Conservation (phyloP, 208 protist genomes). For the Trypanosoma scelopori region DNA sequence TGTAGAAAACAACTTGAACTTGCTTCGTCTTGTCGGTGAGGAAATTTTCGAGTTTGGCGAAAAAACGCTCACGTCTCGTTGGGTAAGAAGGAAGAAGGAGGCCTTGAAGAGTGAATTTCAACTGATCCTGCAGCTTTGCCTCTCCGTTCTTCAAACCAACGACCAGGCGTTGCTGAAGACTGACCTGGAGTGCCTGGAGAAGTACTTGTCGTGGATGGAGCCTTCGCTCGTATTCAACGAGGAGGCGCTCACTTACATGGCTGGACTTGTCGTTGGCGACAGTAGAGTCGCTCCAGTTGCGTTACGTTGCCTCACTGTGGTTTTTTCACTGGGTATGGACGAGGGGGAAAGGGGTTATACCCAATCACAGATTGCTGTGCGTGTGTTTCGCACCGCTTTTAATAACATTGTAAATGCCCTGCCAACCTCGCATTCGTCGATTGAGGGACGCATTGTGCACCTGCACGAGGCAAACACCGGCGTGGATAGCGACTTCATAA, state of each 20-base stretch:
- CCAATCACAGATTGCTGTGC: slow-evolving; percentile 59
- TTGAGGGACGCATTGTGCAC: slow-evolving; percentile 55
- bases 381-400: slow-evolving; percentile 67
- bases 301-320: slow-evolving; percentile 72
- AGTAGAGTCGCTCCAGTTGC: slow-evolving; percentile 42
- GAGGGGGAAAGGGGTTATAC: slow-evolving; percentile 47
- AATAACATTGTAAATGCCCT: slow-evolving; percentile 64
- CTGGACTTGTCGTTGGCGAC: slow-evolving; percentile 43
- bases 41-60: slow-evolving; percentile 98
- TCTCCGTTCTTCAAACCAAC: slow-evolving; percentile 53
- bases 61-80: slow-evolving; percentile 95
- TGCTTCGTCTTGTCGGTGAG: slow-evolving; percentile 96
- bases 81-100: slow-evolving; percentile 96
- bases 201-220: slow-evolving; percentile 85
- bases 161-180: slow-evolving; percentile 64
- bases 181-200: slow-evolving; percentile 71
- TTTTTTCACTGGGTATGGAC: slow-evolving; percentile 47
- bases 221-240: slow-evolving; percentile 77
- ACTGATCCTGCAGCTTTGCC: slow-evolving; percentile 94
- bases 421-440: slow-evolving; percentile 67
- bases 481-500: slow-evolving; percentile 89
- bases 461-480: slow-evolving; percentile 57
- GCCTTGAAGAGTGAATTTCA: slow-evolving; percentile 94
- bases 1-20: slow-evolving; percentile 98
- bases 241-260: slow-evolving; percentile 53